Evolutionary conservation across 129 eudicot genomes (phyloP).

Genomic region (Silybum marianum): DNA sequence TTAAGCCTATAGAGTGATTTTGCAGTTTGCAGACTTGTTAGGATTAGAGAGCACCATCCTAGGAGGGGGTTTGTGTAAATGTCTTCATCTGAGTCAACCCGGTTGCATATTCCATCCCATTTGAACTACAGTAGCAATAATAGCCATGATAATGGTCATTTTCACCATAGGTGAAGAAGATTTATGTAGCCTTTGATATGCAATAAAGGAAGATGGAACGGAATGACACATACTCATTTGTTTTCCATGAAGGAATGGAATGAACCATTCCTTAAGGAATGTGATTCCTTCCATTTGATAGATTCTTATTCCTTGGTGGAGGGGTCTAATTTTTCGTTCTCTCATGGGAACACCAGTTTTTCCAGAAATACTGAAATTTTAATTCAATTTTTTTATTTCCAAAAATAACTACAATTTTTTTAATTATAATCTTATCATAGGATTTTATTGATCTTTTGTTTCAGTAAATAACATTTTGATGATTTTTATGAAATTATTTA

Average conservation of each 20-base stretch:
- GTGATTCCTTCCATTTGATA: neutral
- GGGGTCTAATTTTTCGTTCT: neutral
- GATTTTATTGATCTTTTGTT: neutral
- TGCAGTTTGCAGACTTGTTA: neutral
- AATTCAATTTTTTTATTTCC: too few relatives aligned
- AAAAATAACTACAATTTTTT: neutral
- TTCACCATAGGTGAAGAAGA: too few relatives aligned
- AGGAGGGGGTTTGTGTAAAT: neutral
- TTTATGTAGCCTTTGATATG: too few relatives aligned
- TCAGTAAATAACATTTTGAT: neutral
- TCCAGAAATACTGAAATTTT: neutral
- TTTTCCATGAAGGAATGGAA: too few relatives aligned
- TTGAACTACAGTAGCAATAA: too few relatives aligned
- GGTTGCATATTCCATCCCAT: too few relatives aligned
- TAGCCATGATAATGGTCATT: too few relatives aligned
- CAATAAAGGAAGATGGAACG: too few relatives aligned
- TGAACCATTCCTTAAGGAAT: neutral
- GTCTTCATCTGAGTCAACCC: neutral
- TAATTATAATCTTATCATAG: neutral
- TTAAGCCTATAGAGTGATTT: neutral
- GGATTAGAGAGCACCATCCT: neutral
- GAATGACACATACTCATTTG: too few relatives aligned
- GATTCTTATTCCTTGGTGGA: neutral
- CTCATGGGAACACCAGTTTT: neutral
- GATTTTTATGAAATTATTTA: neutral